phyloP scores from a whole-genome alignment of 371 early-diverging fungal genomes.

The Mortierella sp. region DNA sequence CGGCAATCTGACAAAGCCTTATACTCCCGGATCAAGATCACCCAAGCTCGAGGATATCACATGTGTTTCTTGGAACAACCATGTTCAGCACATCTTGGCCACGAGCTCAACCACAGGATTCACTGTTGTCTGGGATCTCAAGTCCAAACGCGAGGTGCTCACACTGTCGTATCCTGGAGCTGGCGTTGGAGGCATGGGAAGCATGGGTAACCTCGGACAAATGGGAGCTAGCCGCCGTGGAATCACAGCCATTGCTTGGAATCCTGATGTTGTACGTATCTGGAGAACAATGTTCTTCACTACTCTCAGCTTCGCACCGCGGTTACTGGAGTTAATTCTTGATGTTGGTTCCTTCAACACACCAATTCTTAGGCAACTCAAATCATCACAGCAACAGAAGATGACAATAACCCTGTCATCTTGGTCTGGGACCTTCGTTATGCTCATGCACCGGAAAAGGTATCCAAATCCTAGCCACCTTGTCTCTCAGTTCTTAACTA shows the following conservation, averaged over 20 bases:
- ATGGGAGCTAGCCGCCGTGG: constrained; percentile 65
- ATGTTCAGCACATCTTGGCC: constrained; percentile 93
- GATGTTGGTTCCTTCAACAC: too few species aligned
- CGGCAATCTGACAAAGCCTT: constrained; percentile 84
- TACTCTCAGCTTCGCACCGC: constrained; percentile 3
- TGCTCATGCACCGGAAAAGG: constrained; percentile 89
- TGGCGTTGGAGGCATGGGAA: constrained; percentile 61
- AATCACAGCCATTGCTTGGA: constrained; percentile 93
- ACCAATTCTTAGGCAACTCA: constrained; percentile 79
- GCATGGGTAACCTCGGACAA: constrained; percentile 57
- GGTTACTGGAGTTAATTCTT: background rate
- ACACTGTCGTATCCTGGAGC: constrained; percentile 74
- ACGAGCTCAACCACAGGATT: constrained; percentile 91
- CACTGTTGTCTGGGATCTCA: constrained; percentile 96
- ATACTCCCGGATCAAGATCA: constrained; percentile 88
- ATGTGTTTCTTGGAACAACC: constrained; percentile 92
- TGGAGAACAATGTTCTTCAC: background rate
- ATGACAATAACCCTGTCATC: constrained; percentile 88
- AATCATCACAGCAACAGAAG: constrained; percentile 90
- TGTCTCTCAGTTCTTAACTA: background rate
- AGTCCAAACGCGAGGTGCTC: constrained; percentile 88
- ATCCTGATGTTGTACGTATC: constrained; percentile 83
- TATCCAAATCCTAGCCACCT: constrained; percentile 23
- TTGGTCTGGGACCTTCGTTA: constrained; percentile 95
- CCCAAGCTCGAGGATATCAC: constrained; percentile 89